phyloP scores from a whole-genome alignment of 169 alveolate genomes.

The Plasmodium fragile region DNA sequence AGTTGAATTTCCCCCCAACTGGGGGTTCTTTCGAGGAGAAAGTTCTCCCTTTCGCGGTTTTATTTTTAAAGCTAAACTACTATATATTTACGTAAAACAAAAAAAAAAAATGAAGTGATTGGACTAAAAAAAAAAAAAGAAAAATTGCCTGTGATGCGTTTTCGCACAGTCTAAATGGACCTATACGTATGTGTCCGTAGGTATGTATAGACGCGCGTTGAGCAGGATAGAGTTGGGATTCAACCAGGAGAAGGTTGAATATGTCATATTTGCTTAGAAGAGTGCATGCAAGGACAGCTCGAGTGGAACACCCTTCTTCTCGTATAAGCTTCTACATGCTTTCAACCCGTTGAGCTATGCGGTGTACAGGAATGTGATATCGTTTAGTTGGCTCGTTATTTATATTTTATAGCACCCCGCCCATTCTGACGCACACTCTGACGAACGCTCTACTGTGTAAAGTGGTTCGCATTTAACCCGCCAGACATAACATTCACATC shows the following conservation, averaged over 20 bases:
- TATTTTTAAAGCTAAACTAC: not conserved
- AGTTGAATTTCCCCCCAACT: not conserved
- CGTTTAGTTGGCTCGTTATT: not conserved
- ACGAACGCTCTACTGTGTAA: not conserved
- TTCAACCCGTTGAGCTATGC: not conserved
- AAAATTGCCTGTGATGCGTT: not conserved
- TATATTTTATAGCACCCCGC: not conserved
- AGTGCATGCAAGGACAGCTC: not conserved
- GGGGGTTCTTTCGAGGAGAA: not conserved
- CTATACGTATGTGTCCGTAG: not conserved
- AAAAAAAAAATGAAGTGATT: not conserved
- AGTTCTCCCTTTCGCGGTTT: not conserved
- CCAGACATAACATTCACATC: slow-evolving; percentile 12
- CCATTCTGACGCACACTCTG: not conserved
- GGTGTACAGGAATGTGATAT: not conserved
- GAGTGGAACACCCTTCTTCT: not conserved
- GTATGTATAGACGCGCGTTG: not conserved
- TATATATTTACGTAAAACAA: not conserved
- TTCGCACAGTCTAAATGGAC: not conserved
- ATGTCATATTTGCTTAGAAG: not conserved
- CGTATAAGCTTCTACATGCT: not conserved
- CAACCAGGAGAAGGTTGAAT: not conserved
- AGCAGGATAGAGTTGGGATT: not conserved
- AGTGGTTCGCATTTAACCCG: slow-evolving; percentile 5
- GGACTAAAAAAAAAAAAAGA: not conserved